A percentile compares a stretch with the other conserved stretches of the same genome.
Conservation (phyloP, 352 stramenopile genomes). For the Phytophthora podocarpi region DNA sequence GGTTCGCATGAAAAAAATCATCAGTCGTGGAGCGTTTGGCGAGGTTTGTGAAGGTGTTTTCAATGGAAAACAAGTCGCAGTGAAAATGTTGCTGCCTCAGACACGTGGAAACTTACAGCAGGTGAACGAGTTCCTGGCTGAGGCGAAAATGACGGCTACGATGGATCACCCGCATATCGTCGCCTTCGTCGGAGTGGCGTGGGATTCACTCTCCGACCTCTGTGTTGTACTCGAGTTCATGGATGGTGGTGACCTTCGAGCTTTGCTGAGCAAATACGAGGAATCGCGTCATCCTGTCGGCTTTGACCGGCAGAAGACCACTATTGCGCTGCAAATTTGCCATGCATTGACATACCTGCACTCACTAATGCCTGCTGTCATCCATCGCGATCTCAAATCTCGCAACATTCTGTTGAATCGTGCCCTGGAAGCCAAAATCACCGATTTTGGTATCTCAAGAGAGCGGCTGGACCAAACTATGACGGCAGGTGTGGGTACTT, state of each 20-base stretch:
- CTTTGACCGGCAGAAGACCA: conserved; percentile 37
- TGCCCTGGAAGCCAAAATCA: conserved; percentile 32
- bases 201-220: conserved; percentile 46
- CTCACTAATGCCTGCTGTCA: conserved; percentile 34
- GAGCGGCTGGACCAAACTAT: conserved; percentile 28
- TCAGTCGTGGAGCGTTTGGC: conserved; percentile 47
- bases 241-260: conserved; percentile 47
- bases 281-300: conserved; percentile 9
- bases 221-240: conserved; percentile 58
- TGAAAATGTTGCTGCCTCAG: conserved; percentile 50
- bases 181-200: conserved; percentile 46
- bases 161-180: conserved; percentile 48
- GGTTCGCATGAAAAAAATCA: conserved; percentile 24
- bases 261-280: conserved; percentile 37
- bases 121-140: conserved; percentile 42
- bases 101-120: conserved; percentile 33
- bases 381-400: conserved; percentile 42
- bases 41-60: conserved; percentile 48
- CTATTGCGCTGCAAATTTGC: conserved; percentile 31
- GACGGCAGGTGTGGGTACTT: too few relatives aligned
- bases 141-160: conserved; percentile 38
- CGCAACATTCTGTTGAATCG: conserved; percentile 39
- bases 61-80: conserved; percentile 36
- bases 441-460: conserved; percentile 39
- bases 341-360: conserved; percentile 43